Conservation (phyloP, 208 protist genomes). For the Naegleria gruberi region DNA sequence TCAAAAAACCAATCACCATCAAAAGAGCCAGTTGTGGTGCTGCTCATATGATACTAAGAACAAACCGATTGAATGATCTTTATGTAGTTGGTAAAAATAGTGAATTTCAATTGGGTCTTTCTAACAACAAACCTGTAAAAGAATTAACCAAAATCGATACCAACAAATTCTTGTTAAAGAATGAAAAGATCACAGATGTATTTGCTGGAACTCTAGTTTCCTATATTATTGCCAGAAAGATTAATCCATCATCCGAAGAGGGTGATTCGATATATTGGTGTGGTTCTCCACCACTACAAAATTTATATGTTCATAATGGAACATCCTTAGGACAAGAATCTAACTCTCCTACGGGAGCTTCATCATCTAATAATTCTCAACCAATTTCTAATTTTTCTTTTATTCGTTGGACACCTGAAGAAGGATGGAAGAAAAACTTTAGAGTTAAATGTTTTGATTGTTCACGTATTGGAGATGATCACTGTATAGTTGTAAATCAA, state of each 20-base stretch:
- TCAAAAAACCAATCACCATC: background rate
- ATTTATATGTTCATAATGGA: background rate
- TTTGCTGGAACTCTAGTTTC: background rate
- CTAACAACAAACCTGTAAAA: background rate
- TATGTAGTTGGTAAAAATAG: background rate
- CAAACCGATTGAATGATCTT: background rate
- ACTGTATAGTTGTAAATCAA: background rate
- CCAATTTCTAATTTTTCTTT: background rate
- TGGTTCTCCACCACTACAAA: background rate
- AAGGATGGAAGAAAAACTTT: background rate
- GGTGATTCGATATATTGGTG: background rate
- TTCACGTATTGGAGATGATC: background rate
- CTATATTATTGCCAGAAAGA: background rate
- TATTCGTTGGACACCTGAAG: background rate
- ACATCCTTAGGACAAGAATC: background rate
- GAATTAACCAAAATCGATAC: background rate
- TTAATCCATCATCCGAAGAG: background rate
- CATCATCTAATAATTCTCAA: background rate
- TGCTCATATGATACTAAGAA: background rate
- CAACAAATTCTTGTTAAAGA: background rate
- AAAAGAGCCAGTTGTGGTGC: background rate
- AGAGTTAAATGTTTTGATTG: conserved; percentile 1
- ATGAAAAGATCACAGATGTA: background rate
- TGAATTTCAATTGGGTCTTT: background rate
- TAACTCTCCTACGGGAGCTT: background rate